Conservation (phyloP, 805 yeast species). For the Metschnikowia noctiluminum region DNA sequence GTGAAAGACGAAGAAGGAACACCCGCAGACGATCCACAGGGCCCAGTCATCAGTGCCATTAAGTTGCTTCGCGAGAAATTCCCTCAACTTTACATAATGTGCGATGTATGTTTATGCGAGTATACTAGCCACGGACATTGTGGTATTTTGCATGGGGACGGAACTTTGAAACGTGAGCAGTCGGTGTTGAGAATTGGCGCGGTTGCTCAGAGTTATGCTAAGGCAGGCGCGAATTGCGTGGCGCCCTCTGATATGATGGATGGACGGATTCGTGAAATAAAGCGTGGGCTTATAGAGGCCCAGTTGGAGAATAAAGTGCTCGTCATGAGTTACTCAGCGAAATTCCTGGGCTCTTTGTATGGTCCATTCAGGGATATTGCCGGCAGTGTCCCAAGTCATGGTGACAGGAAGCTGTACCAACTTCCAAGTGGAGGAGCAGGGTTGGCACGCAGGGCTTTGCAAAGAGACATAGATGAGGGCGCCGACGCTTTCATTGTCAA, state of each 20-base stretch:
- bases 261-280: conserved; percentile 88
- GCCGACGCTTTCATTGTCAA: conserved; percentile 94
- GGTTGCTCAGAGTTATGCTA: conserved; percentile 92
- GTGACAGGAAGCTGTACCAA: conserved; percentile 92
- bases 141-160: conserved; percentile 86
- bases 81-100: conserved; percentile 83
- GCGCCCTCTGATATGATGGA: conserved; percentile 99
- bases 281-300: conserved; percentile 74
- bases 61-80: conserved; percentile 59
- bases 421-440: conserved; percentile 92
- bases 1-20: conserved; percentile 80
- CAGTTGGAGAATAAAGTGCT: conserved; percentile 83
- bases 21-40: conserved; percentile 92
- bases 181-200: conserved; percentile 85
- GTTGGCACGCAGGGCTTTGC: conserved; percentile 85
- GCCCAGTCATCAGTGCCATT: conserved; percentile 86
- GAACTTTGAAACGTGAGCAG: conserved; percentile 69
- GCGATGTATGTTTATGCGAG: conserved; percentile 96
- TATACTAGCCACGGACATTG: conserved; percentile 98
- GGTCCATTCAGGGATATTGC: conserved; percentile 99
- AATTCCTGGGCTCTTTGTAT: conserved; percentile 84
- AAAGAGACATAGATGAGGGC: conserved; percentile 86
- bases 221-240: conserved; percentile 92
- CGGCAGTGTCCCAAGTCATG: conserved; percentile 81
- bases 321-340: conserved; percentile 92